Evolutionary conservation across 176 grass and related monocot species (phyloP).

Genomic region (Musa itinerans): DNA sequence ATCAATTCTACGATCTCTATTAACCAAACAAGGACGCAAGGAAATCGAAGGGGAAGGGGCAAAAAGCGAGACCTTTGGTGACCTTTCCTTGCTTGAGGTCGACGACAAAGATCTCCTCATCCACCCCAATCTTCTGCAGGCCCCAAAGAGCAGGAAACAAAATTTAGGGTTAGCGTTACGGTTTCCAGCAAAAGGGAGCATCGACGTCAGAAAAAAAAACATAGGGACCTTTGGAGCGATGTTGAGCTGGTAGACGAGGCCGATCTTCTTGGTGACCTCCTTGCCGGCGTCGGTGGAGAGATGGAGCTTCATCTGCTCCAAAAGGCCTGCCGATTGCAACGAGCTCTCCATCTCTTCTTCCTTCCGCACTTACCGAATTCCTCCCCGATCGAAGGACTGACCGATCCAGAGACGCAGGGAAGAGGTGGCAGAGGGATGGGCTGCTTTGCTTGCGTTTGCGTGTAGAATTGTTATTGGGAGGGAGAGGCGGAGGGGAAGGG

Average conservation of each 20-base stretch:
- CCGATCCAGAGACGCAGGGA: background rate
- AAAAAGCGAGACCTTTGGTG: slow-evolving; percentile 42
- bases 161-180: background rate
- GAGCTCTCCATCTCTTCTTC: slow-evolving; percentile 51
- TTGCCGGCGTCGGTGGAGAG: slow-evolving; percentile 60
- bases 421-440: background rate
- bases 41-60: background rate
- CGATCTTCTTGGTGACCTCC: slow-evolving; percentile 58
- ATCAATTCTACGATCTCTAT: background rate
- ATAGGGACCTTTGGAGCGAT: slow-evolving; percentile 57
- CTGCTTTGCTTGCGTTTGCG: background rate
- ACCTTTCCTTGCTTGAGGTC: slow-evolving; percentile 87
- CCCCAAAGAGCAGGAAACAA: slow-evolving; percentile 2
- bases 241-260: slow-evolving; percentile 83
- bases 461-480: background rate
- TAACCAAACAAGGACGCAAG: background rate
- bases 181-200: background rate
- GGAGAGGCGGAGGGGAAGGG: background rate
- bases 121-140: slow-evolving; percentile 55
- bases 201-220: background rate
- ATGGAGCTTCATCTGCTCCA: slow-evolving; percentile 67
- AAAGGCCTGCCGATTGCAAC: slow-evolving; percentile 52
- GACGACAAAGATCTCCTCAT: slow-evolving; percentile 88
- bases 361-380: background rate
- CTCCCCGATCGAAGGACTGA: no score